A percentile compares a stretch with the other conserved stretches of the same genome.
Conservation (phyloP, 768 basidiomycete species). For the Pulveroboletus sp. region DNA sequence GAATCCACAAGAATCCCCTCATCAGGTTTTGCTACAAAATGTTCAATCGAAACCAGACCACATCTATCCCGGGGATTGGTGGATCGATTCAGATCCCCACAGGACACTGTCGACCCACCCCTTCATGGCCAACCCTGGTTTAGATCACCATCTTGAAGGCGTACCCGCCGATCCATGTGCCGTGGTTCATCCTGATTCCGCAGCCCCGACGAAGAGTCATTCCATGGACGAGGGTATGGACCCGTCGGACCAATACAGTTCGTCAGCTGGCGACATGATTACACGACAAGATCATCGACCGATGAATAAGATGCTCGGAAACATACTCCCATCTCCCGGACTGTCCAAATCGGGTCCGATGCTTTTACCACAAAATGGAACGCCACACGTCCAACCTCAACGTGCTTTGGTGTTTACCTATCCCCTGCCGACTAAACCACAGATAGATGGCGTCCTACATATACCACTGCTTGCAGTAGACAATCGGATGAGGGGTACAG, state of each 20-base stretch:
- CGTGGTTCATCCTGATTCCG: not conserved
- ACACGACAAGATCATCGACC: conserved; percentile 26
- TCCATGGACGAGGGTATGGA: not conserved
- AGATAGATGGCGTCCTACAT: conserved; percentile 17
- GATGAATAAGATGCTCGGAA: conserved; percentile 25
- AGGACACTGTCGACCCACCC: not conserved
- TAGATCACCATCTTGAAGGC: not conserved
- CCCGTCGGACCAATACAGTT: conserved; percentile 22
- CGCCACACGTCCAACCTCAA: not conserved
- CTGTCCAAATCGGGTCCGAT: not conserved
- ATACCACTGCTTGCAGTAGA: conserved; percentile 23
- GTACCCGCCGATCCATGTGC: not conserved
- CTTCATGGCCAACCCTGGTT: not conserved
- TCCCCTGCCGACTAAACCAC: conserved; percentile 17
- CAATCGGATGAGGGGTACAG: conserved; percentile 16
- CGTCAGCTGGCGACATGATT: conserved; percentile 27
- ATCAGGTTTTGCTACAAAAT: too few relatives aligned
- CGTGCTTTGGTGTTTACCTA: conserved; percentile 10
- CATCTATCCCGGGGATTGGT: not conserved
- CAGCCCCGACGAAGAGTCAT: not conserved
- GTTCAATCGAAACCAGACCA: not conserved
- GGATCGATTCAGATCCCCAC: not conserved
- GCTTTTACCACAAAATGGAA: conserved; percentile 1
- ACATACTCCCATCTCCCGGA: not conserved
- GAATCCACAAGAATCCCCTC: too few relatives aligned